Evolutionary conservation across 495 filamentous ascomycete genomes (phyloP).

Genomic region (Trichocladium uniseriatum): DNA sequence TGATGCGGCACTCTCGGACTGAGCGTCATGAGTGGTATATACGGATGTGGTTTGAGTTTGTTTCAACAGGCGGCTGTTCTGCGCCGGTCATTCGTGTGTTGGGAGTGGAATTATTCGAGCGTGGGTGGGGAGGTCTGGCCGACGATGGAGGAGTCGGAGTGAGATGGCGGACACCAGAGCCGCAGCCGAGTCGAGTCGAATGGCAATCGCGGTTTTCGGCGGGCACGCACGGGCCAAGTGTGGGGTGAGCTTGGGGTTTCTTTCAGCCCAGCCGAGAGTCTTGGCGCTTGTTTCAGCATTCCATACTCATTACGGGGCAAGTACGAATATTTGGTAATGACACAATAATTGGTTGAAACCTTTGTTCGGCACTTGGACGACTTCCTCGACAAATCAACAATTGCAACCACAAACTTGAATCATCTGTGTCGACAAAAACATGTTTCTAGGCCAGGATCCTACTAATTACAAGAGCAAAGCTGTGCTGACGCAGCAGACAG

Average conservation of each 20-base stretch:
- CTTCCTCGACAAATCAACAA: too few species aligned
- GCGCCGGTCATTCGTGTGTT: background rate
- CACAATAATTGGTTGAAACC: too few species aligned
- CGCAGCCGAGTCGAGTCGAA: constrained; percentile 10
- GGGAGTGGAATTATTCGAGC: background rate
- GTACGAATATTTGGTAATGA: too few species aligned
- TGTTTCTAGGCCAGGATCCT: too few species aligned
- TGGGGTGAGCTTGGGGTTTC: constrained; percentile 4
- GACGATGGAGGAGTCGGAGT: background rate
- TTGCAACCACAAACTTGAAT: too few species aligned
- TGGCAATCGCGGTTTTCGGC: constrained; percentile 15
- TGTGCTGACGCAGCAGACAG: background rate
- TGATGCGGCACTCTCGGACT: constrained; percentile 13
- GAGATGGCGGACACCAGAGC: constrained; percentile 3
- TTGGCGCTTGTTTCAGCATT: too few species aligned
- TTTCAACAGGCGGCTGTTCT: background rate
- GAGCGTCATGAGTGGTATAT: constrained; percentile 20
- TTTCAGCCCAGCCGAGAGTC: too few species aligned
- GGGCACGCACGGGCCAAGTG: constrained; percentile 11
- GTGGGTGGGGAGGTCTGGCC: background rate
- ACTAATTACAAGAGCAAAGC: background rate
- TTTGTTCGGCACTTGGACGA: too few species aligned
- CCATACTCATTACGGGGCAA: background rate
- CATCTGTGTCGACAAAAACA: too few species aligned
- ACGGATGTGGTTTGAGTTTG: background rate